Evolutionary conservation across 1,284 basidiomycete genomes (phyloP).

Genomic region (Porphyrellus sp.): DNA sequence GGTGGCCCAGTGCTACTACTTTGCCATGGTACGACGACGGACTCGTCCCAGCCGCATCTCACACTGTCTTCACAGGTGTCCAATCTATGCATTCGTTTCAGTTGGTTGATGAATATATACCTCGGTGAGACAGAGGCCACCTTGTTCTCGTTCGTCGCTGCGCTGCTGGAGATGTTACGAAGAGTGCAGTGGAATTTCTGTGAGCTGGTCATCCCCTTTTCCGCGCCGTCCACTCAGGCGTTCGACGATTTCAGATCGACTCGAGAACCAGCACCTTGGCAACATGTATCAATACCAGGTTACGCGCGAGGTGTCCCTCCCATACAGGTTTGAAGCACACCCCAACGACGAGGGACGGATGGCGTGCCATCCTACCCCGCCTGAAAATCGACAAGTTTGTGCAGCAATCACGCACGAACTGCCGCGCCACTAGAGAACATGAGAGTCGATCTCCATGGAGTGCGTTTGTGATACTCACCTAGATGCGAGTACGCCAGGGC

Average conservation of each 20-base stretch:
- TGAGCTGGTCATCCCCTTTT: slow-evolving; percentile 36
- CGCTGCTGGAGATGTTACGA: slow-evolving; percentile 74
- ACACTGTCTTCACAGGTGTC: slow-evolving; percentile 45
- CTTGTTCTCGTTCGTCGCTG: slow-evolving; percentile 68
- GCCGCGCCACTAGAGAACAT: not conserved
- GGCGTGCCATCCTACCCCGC: not conserved
- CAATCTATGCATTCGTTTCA: slow-evolving; percentile 76
- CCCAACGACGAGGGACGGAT: not conserved
- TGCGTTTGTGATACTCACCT: no score
- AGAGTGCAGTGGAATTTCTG: slow-evolving; percentile 93
- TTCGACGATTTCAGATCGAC: slow-evolving; percentile 48
- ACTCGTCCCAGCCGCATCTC: not conserved
- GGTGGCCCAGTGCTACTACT: slow-evolving; percentile 59
- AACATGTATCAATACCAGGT: slow-evolving; percentile 66
- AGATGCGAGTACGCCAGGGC: no score
- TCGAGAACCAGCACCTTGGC: slow-evolving; percentile 86
- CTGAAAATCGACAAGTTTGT: not conserved
- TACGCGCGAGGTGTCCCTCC: slow-evolving; percentile 71
- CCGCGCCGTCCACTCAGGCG: not conserved
- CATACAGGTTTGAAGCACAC: slow-evolving; percentile 54
- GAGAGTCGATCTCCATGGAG: not conserved
- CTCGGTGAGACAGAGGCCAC: slow-evolving; percentile 46
- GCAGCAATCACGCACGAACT: not conserved
- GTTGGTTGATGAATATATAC: slow-evolving; percentile 82
- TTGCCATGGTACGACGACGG: slow-evolving; percentile 56